Evolutionary conservation across 805 yeast genomes (phyloP).

Genomic region (Hanseniaspora osmophila): DNA sequence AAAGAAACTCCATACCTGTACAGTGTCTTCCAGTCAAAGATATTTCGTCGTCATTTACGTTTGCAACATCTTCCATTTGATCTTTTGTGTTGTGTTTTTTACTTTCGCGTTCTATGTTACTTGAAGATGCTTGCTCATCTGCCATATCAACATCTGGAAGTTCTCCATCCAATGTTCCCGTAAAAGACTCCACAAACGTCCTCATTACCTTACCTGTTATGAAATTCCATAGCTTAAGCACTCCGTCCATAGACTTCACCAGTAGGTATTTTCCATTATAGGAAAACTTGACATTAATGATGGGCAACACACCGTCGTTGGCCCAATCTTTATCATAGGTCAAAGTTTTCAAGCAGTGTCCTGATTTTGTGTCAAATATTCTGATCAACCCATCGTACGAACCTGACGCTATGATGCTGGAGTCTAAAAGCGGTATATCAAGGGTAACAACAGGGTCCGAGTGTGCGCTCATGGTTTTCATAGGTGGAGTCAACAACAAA

Average conservation of each 20-base stretch:
- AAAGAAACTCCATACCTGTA: neutral
- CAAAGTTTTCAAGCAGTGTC: conserved; percentile 82
- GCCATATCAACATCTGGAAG: neutral
- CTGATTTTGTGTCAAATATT: conserved; percentile 74
- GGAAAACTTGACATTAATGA: conserved; percentile 55
- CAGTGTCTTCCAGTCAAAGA: neutral
- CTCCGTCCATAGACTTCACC: conserved; percentile 71
- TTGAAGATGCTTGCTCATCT: too few relatives aligned
- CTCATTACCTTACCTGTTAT: conserved; percentile 68
- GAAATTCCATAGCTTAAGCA: conserved; percentile 73
- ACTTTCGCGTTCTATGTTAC: too few relatives aligned
- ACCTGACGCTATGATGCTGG: conserved; percentile 67
- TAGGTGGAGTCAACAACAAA: conserved; percentile 36
- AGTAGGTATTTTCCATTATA: conserved; percentile 71
- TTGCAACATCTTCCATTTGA: neutral
- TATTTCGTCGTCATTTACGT: neutral
- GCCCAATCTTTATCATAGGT: conserved; percentile 67
- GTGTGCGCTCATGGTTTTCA: conserved; percentile 81
- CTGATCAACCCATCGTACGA: conserved; percentile 86
- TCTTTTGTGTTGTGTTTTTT: neutral
- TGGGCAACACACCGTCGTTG: conserved; percentile 44
- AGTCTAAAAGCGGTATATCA: conserved; percentile 62
- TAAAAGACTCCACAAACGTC: conserved; percentile 29
- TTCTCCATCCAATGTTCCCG: neutral
- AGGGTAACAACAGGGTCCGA: conserved; percentile 76